Percentiles rank a stretch among this genome's conserved stretches.
These are phyloP conservation scores for Starmerella sp. DNA, from an alignment of 805 yeast species.

Conservation along the genomic window DNA sequence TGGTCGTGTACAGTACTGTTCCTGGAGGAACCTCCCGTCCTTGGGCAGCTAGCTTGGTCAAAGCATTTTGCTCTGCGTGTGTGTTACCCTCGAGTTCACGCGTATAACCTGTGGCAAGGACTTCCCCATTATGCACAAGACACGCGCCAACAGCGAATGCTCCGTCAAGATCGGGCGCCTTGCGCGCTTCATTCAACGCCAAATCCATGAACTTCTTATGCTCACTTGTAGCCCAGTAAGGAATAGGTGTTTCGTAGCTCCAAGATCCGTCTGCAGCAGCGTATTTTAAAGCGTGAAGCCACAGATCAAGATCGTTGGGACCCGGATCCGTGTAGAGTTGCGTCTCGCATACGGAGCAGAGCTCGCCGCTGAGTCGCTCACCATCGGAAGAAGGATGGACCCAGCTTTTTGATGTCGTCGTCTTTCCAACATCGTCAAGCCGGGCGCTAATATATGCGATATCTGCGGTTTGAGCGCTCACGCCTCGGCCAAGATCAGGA, in stretches of 20 bases:
- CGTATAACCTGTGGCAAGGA: conserved; percentile 76
- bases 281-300: conserved; percentile 85
- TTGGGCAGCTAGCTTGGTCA: conserved; percentile 46
- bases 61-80: conserved; percentile 93
- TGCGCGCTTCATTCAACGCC: conserved; percentile 67
- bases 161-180: conserved; percentile 70
- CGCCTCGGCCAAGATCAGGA: conserved; percentile 49
- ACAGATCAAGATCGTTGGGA: conserved; percentile 70
- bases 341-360: conserved; percentile 56
- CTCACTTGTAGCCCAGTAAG: conserved; percentile 66
- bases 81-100: conserved; percentile 90
- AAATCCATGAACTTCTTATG: conserved; percentile 54
- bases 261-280: conserved; percentile 41
- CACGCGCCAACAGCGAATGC: conserved; percentile 95
- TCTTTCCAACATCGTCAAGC: conserved; percentile 61
- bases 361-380: conserved; percentile 48
- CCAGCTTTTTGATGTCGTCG: conserved; percentile 58
- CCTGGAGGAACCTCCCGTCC: conserved; percentile 50
- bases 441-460: conserved; percentile 37
- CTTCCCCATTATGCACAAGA: conserved; percentile 48
- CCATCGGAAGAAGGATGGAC: conserved; percentile 35
- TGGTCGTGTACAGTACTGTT: conserved; percentile 78
- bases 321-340: conserved; percentile 81
- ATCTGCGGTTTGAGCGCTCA: conserved; percentile 32
- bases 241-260: conserved; percentile 65